Conservation (phyloP, 2,329 filamentous ascomycete species). For the Ceratocystis eucalypticola region DNA sequence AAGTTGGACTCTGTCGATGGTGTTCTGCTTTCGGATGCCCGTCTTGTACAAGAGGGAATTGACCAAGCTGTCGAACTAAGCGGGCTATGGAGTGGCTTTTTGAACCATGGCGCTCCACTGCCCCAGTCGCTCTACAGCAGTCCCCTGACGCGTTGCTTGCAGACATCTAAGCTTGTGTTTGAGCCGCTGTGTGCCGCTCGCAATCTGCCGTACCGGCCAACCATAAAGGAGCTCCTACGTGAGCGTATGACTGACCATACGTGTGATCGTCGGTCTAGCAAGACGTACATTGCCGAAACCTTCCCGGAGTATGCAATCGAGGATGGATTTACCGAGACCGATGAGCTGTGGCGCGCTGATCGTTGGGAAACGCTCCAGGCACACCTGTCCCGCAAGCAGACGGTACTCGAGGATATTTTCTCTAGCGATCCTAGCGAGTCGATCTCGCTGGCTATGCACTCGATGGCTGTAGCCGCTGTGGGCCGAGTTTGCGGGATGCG, state of each 20-base stretch:
- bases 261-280: constrained; percentile 42
- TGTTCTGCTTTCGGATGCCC: constrained; percentile 31
- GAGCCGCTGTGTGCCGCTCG: constrained; percentile 27
- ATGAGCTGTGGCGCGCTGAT: constrained; percentile 38
- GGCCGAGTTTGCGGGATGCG: constrained; percentile 31
- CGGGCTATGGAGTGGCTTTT: constrained; percentile 37
- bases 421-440: constrained; percentile 26
- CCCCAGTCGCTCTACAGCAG: constrained; percentile 44
- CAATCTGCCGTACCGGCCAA: constrained; percentile 34
- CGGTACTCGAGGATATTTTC: constrained; percentile 36
- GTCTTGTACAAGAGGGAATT: constrained; percentile 40
- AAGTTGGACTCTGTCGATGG: constrained; percentile 30
- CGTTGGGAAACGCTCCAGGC: constrained; percentile 36
- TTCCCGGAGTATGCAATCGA: constrained; percentile 42
- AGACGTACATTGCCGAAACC: constrained; percentile 34
- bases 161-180: constrained; percentile 42
- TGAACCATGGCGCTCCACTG: constrained; percentile 35
- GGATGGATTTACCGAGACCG: constrained; percentile 40
- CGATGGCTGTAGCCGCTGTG: constrained; percentile 33
- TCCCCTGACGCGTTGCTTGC: constrained; percentile 44
- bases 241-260: constrained; percentile 49
- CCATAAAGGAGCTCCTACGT: constrained; percentile 44
- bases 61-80: constrained; percentile 40
- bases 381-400: constrained; percentile 32
- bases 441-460: constrained; percentile 39